These are phyloP conservation scores for Annulohypoxylon moriforme DNA, from an alignment of 495 filamentous ascomycete species.

Conservation along the genomic window DNA sequence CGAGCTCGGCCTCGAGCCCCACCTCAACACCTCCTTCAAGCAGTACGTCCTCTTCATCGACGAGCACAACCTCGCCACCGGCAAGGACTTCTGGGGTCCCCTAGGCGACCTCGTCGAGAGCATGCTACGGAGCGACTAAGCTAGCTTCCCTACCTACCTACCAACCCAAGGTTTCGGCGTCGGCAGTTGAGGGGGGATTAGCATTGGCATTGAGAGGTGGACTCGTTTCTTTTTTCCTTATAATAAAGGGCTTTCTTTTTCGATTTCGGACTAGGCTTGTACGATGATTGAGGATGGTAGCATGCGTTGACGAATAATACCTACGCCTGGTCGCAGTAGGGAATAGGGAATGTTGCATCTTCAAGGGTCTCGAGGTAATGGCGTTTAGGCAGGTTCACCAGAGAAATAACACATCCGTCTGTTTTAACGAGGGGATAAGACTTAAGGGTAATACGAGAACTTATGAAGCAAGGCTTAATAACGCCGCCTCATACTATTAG, in stretches of 20 bases:
- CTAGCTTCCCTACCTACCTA: no score
- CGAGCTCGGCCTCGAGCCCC: slow-evolving; percentile 93
- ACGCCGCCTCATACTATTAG: slow-evolving; percentile 22
- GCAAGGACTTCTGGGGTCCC: slow-evolving; percentile 98
- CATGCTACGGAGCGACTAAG: slow-evolving; percentile 92
- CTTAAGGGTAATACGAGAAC: slow-evolving; percentile 41
- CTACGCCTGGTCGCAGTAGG: slow-evolving; percentile 28
- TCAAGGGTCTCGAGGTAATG: slow-evolving; percentile 34
- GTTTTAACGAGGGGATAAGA: slow-evolving; percentile 31
- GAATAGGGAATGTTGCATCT: slow-evolving; percentile 33
- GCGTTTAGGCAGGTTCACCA: slow-evolving; percentile 43
- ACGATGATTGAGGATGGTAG: slow-evolving; percentile 3
- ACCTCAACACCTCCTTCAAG: slow-evolving; percentile 99
- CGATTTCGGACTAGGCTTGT: not conserved
- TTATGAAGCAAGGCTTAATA: slow-evolving; percentile 6
- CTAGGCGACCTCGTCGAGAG: slow-evolving; percentile 95
- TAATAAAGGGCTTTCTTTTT: not conserved
- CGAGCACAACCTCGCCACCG: slow-evolving; percentile 86
- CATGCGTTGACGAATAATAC: slow-evolving; percentile 30
- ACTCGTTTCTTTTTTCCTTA: not conserved
- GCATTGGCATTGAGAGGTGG: not conserved
- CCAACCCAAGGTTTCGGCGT: no score
- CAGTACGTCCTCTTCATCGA: slow-evolving; percentile 98
- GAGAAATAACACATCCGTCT: slow-evolving; percentile 15
- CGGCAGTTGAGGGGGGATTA: no score